These are phyloP conservation scores for Euphorbia pulcherrima DNA, from an alignment of 345 rosid genomes.

Conservation along the genomic window DNA sequence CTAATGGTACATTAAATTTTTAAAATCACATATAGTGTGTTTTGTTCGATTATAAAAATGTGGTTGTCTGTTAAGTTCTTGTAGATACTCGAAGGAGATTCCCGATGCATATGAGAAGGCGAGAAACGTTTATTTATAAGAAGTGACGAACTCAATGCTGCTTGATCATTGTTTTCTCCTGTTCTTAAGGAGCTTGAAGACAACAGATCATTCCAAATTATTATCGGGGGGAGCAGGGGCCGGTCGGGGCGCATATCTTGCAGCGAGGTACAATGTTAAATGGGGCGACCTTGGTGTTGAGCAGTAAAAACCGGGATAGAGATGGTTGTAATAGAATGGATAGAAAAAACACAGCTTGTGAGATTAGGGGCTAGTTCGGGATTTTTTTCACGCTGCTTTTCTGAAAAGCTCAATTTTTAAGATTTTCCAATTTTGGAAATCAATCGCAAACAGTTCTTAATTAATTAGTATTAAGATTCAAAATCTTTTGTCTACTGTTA, in stretches of 20 bases:
- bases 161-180: constrained; percentile 85
- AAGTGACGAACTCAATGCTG: constrained; percentile 94
- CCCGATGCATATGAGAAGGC: constrained; percentile 98
- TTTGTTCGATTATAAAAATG: neutral
- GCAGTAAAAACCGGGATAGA: constrained; percentile 37
- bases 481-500: no score
- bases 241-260: constrained; percentile 98
- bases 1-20: no score
- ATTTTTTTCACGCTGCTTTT: no score
- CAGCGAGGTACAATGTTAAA: constrained; percentile 81
- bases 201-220: constrained; percentile 74
- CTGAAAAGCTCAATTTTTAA: no score
- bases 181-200: constrained; percentile 78
- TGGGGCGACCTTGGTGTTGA: constrained; percentile 88
- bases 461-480: no score
- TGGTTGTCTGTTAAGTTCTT: neutral
- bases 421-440: no score
- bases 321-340: no score
- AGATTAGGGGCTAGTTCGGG: no score
- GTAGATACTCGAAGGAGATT: constrained; percentile 88
- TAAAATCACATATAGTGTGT: neutral
- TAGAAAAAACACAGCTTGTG: neutral
- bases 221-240: constrained; percentile 99
- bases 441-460: no score
- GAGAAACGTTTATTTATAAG: constrained; percentile 93